Conservation (phyloP, 495 filamentous ascomycete genomes). For the Neurospora sp. region DNA sequence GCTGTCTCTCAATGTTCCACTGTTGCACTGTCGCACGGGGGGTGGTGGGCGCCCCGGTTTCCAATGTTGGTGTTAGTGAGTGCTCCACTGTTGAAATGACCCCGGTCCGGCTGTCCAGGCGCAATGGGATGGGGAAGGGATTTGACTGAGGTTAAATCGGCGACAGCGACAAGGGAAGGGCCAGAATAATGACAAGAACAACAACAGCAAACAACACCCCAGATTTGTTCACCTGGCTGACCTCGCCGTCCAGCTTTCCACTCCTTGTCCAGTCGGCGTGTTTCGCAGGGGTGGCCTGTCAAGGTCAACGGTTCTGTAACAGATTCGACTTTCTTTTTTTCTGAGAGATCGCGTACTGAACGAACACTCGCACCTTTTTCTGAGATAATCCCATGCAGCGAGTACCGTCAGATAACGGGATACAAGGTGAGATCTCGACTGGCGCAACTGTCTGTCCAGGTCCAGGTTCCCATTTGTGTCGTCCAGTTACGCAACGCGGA, state of each 20-base stretch:
- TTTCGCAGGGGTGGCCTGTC: background rate
- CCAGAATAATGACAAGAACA: background rate
- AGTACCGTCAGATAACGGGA: background rate
- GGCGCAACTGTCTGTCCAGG: background rate
- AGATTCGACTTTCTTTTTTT: background rate
- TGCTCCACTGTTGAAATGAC: background rate
- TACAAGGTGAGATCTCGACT: background rate
- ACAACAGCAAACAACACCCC: background rate
- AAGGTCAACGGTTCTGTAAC: background rate
- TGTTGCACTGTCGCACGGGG: background rate
- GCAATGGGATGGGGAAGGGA: background rate
- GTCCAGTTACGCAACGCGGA: constrained; percentile 5
- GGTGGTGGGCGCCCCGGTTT: background rate
- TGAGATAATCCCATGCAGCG: background rate
- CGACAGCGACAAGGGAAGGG: background rate
- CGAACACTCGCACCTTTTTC: background rate
- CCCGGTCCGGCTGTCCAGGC: background rate
- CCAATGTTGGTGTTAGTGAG: background rate
- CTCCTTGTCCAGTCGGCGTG: background rate
- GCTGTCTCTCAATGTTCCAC: background rate
- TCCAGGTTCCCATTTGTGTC: background rate
- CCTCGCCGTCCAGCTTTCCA: background rate
- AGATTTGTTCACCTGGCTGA: background rate
- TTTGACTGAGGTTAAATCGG: background rate
- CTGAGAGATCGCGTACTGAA: background rate